Conservation (phyloP, 2,329 filamentous ascomycete species). For the Ceratocystis cacaofunesta region DNA sequence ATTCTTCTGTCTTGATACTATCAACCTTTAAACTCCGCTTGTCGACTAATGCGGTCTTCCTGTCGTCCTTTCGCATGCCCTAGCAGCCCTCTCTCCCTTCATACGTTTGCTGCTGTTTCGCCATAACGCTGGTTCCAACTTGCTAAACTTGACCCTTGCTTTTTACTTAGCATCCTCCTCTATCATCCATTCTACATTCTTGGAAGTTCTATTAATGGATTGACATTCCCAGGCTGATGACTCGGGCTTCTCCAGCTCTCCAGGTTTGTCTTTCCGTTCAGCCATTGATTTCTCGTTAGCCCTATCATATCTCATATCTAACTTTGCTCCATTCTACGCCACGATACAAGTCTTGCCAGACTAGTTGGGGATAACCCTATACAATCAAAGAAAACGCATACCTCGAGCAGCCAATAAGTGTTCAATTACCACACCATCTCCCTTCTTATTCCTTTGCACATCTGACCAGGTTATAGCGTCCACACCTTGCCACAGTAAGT, state of each 20-base stretch:
- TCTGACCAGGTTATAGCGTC: background rate
- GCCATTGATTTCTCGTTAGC: background rate
- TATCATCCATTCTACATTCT: background rate
- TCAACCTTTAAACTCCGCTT: background rate
- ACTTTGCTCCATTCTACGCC: background rate
- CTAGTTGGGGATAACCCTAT: too few species aligned
- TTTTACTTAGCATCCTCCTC: background rate
- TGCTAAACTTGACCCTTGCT: background rate
- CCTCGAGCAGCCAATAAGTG: too few species aligned
- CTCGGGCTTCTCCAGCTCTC: background rate
- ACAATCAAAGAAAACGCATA: too few species aligned
- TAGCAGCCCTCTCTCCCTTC: background rate
- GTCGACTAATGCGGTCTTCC: conserved; percentile 1
- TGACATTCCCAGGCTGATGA: background rate
- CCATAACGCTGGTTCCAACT: background rate
- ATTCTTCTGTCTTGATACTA: conserved; percentile 5
- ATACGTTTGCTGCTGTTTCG: background rate
- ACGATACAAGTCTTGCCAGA: too few species aligned
- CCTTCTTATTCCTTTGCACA: background rate
- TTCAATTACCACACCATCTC: background rate
- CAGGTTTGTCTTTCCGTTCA: background rate
- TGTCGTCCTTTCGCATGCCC: background rate
- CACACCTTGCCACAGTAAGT: background rate
- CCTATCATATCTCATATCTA: background rate
- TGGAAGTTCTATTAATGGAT: background rate